Conservation (phyloP, 495 filamentous ascomycete species). For the Penicillium nucicola region DNA sequence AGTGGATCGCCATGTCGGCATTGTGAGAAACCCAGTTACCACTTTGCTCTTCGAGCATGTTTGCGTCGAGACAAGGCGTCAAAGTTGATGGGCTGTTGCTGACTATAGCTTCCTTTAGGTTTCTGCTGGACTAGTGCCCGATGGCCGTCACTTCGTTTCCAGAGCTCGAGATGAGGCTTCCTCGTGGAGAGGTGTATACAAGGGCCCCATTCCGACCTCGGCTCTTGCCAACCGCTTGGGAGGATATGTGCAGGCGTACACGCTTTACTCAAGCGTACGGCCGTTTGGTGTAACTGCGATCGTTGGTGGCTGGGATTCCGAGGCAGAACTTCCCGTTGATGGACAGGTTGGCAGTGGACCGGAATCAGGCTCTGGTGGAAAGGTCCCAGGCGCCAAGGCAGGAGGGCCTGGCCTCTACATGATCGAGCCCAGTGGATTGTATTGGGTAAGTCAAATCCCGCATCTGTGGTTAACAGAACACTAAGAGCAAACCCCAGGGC, state of each 20-base stretch:
- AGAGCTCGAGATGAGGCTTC: constrained; percentile 91
- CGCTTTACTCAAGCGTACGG: constrained; percentile 90
- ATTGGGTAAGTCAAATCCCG: constrained; percentile 63
- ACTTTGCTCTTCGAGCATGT: neutral
- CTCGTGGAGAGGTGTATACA: constrained; percentile 83
- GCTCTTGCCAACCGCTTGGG: constrained; percentile 89
- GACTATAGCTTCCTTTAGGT: constrained; percentile 52
- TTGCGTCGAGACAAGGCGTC: neutral
- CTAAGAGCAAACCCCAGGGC: constrained; percentile 50
- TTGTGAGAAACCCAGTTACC: constrained; percentile 56
- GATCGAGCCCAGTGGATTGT: constrained; percentile 95
- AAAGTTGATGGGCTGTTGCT: neutral
- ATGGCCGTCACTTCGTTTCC: constrained; percentile 92
- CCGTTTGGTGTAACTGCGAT: constrained; percentile 97
- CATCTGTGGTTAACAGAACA: neutral
- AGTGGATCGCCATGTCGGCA: constrained; percentile 87
- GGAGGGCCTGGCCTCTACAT: constrained; percentile 95
- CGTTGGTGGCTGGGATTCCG: constrained; percentile 87
- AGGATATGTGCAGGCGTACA: constrained; percentile 94
- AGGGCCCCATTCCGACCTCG: constrained; percentile 81
- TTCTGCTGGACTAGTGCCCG: constrained; percentile 87
- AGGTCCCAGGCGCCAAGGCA: constrained; percentile 66
- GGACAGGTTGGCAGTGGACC: constrained; percentile 83
- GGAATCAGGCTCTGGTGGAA: constrained; percentile 73
- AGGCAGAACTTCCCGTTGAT: constrained; percentile 75